Percentiles rank a stretch among this genome's conserved stretches.
Conservation (phyloP, 192 early-diverging fungal species). For the Physocladia obscura region DNA sequence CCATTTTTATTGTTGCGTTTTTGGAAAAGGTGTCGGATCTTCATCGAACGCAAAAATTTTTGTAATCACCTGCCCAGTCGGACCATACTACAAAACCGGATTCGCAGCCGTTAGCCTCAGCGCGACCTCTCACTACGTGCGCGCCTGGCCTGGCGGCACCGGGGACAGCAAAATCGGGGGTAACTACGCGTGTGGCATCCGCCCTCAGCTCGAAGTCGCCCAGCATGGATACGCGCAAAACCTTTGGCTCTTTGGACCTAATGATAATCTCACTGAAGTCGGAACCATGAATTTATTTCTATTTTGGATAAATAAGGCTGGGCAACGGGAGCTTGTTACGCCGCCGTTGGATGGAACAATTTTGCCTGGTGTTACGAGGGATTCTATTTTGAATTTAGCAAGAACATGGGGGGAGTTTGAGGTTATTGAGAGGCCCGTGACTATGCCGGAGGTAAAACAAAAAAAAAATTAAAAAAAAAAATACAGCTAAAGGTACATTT, state of each 20-base stretch:
- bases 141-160: slow-evolving; percentile 94
- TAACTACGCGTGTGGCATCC: slow-evolving; percentile 82
- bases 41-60: slow-evolving; percentile 79
- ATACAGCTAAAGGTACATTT: no score
- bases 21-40: slow-evolving; percentile 74
- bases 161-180: slow-evolving; percentile 90
- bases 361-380: slow-evolving; percentile 92
- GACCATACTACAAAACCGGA: slow-evolving; percentile 95
- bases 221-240: slow-evolving; percentile 89
- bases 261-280: slow-evolving; percentile 88
- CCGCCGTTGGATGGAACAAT: slow-evolving; percentile 93
- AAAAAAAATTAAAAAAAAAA: no score
- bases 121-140: slow-evolving; percentile 80
- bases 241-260: slow-evolving; percentile 89
- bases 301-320: slow-evolving; percentile 78
- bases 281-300: slow-evolving; percentile 98
- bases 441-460: slow-evolving; percentile 79
- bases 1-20: no score
- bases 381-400: slow-evolving; percentile 81
- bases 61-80: slow-evolving; percentile 88
- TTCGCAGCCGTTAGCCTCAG: slow-evolving; percentile 84
- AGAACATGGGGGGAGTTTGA: slow-evolving; percentile 83
- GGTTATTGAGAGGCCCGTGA: slow-evolving; percentile 80
- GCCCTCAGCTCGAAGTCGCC: slow-evolving; percentile 81
- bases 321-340: slow-evolving; percentile 82